Base-by-base conservation (phyloP, 2,329 filamentous ascomycete species). In the Fusarium oligoseptatum region DNA sequence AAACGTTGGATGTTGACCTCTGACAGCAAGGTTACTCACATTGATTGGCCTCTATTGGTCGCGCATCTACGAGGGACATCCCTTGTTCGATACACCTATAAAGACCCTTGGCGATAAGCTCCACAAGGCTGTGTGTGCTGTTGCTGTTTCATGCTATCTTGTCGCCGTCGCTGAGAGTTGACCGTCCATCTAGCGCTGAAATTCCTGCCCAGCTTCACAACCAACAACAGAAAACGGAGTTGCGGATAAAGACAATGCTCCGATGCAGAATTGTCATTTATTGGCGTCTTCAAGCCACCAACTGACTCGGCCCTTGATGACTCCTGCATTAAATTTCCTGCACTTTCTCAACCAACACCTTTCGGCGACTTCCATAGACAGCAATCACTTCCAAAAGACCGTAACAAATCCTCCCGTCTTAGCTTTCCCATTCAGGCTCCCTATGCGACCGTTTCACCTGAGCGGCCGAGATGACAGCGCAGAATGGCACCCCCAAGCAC, bases 1-100 rank as follows among this genome's bases (percentile, higher is more conserved):
- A 55, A 55, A 55, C 50, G 50, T 55, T 55, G 50, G 50, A 32
- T 55, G 50, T 55, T 6, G 27, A 55, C 50, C 50, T 55, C 48
- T 2, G 15, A 29, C 45, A 22, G 24, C 27, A 52, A 6, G 27
- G 48, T 29, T 52, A 3, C 22, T 27, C 5, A n/a, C 45, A 29
- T 52, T 14, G 34, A 36, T 36, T 34, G 32, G 32, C 4, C 32
- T 52, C 48, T 20, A 52, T 52, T 55, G 50, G 50, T 29, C 11
- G 17, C 50, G 11, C 50, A 20, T 55, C 50, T 55, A 32, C 50
- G 50, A 55, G 50, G 50, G 50, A 32, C 27, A 11, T 32, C 17
- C 50, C 50, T 32, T 55, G 24, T 32, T 32, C 50, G 10, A n/a
- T 12, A 32, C 14, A n/a, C 48, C 24, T 55, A 55, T 55, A 55